Conservation (phyloP, 2,329 filamentous ascomycete species). For the Fusarium stilboides region DNA sequence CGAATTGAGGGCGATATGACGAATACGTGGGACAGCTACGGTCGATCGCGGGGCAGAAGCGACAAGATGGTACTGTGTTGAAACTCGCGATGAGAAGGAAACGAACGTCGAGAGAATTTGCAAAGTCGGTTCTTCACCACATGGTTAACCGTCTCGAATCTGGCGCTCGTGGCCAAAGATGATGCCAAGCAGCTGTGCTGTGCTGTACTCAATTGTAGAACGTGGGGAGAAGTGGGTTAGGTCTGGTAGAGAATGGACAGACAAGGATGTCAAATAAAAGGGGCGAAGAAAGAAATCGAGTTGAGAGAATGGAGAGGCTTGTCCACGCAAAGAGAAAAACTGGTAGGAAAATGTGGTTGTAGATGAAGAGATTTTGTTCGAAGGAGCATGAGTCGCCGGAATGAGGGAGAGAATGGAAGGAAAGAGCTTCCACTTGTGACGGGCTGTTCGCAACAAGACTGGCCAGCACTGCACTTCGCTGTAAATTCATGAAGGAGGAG, state of each 20-base stretch:
- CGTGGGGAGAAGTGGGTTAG: slow-evolving; percentile 37
- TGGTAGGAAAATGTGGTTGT: background rate
- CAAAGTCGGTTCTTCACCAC: slow-evolving; percentile 36
- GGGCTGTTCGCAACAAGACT: slow-evolving; percentile 7
- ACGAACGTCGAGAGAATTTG: slow-evolving; percentile 14
- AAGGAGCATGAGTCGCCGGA: slow-evolving; percentile 31
- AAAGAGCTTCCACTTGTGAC: slow-evolving; percentile 12
- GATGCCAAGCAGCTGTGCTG: slow-evolving; percentile 30
- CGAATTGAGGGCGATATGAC: slow-evolving; percentile 32
- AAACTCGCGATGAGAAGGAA: slow-evolving; percentile 11
- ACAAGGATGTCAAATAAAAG: slow-evolving; percentile 44
- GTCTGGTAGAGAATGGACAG: slow-evolving; percentile 41
- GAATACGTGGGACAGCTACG: slow-evolving; percentile 20
- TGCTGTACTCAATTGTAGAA: slow-evolving; percentile 16
- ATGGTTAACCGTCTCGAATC: slow-evolving; percentile 27
- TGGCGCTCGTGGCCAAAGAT: slow-evolving; percentile 17
- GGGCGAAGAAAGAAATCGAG: slow-evolving; percentile 20
- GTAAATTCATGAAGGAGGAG: slow-evolving; percentile 4
- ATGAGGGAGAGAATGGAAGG: slow-evolving; percentile 32
- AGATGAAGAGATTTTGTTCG: slow-evolving; percentile 12
- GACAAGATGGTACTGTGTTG: slow-evolving; percentile 8
- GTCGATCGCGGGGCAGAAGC: slow-evolving; percentile 33
- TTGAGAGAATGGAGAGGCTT: background rate
- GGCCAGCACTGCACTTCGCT: slow-evolving; percentile 1
- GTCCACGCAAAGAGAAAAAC: background rate